Evolutionary conservation across 1,284 basidiomycete genomes (phyloP).

Genomic region (Tilletia indica): DNA sequence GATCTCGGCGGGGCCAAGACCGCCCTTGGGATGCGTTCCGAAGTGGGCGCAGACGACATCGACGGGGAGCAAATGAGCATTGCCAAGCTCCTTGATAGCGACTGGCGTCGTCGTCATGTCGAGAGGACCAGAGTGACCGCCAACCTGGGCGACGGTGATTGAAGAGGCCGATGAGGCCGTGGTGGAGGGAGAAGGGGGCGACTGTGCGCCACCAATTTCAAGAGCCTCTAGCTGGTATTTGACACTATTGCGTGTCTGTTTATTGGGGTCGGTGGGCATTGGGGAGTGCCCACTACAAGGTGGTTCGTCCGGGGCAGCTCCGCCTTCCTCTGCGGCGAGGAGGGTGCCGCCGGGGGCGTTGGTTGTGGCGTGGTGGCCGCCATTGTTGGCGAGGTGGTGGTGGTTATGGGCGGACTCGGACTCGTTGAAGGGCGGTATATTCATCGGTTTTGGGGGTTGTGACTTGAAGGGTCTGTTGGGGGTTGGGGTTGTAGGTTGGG

Average conservation of each 20-base stretch:
- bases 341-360: neutral
- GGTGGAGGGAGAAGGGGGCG: neutral
- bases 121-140: slow-evolving; percentile 9
- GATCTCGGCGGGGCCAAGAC: slow-evolving; percentile 35
- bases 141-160: slow-evolving; percentile 19
- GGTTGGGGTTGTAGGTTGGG: neutral
- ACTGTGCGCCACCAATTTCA: slow-evolving; percentile 15
- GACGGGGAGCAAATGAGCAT: slow-evolving; percentile 28
- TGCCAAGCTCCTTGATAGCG: neutral
- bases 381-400: neutral
- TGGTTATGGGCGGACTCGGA: neutral
- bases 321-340: slow-evolving; percentile 8
- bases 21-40: slow-evolving; percentile 32
- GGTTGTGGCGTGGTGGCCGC: neutral
- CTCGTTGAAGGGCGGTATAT: slow-evolving; percentile 15
- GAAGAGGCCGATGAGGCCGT: slow-evolving; percentile 3
- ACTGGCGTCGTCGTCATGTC: neutral
- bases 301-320: slow-evolving; percentile 32
- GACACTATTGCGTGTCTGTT: neutral
- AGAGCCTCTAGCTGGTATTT: slow-evolving; percentile 18
- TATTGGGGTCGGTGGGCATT: neutral
- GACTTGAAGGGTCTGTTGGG: neutral
- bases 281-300: slow-evolving; percentile 46
- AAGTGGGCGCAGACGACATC: slow-evolving; percentile 33
- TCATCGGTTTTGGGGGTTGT: slow-evolving; percentile 3